Conservation (phyloP, 176 grass and related monocot species). For the Aegilops speltoides region DNA sequence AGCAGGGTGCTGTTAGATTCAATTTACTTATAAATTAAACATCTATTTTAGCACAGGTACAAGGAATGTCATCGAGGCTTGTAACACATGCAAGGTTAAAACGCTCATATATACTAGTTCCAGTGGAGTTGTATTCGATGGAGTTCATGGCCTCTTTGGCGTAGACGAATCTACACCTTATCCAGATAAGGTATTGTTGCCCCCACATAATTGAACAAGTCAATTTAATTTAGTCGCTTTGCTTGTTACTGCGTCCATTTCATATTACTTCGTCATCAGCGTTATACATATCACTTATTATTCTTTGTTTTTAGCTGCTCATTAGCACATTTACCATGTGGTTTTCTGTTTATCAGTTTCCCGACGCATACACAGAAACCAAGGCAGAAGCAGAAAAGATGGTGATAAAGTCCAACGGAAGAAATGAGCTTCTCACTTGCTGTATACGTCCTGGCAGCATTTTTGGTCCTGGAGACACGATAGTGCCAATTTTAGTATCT, state of each 20-base stretch:
- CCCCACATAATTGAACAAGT: background rate
- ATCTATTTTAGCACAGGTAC: too few relatives aligned
- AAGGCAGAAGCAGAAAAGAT: slow-evolving; percentile 84
- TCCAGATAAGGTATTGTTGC: slow-evolving; percentile 44
- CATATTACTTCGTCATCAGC: too few relatives aligned
- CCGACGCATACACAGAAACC: slow-evolving; percentile 69
- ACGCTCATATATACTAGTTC: slow-evolving; percentile 46
- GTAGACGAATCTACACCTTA: slow-evolving; percentile 63
- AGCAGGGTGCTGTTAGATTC: too few relatives aligned
- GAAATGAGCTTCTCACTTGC: slow-evolving; percentile 54
- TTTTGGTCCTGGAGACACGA: slow-evolving; percentile 58
- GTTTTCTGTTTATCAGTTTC: slow-evolving; percentile 41
- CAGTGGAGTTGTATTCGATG: slow-evolving; percentile 62
- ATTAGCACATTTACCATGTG: too few relatives aligned
- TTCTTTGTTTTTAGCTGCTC: too few relatives aligned
- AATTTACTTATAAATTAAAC: too few relatives aligned
- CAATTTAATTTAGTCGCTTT: background rate
- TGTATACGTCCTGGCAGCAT: slow-evolving; percentile 68
- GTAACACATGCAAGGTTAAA: too few relatives aligned
- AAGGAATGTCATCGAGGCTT: too few relatives aligned
- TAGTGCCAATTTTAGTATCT: slow-evolving; percentile 14
- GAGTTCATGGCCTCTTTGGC: slow-evolving; percentile 60
- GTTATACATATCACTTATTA: too few relatives aligned
- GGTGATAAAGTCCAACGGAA: slow-evolving; percentile 53
- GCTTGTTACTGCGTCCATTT: background rate